Evolutionary conservation across 768 basidiomycete genomes (phyloP).

Genomic region (Chalciporus chontae): DNA sequence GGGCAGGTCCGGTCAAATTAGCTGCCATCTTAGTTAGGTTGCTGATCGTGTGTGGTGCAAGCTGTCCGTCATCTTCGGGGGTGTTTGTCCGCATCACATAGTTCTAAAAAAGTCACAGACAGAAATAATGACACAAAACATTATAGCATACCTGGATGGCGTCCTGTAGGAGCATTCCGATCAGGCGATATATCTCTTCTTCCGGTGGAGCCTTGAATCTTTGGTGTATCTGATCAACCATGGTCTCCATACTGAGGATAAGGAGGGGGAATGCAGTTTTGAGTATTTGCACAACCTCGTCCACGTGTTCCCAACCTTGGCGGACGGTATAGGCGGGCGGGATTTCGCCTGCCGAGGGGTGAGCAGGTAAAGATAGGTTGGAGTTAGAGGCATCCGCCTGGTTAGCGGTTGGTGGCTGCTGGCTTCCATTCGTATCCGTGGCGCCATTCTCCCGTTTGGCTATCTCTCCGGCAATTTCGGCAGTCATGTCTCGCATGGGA

Average conservation of each 20-base stretch:
- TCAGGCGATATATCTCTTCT: conserved; percentile 91
- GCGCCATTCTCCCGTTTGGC: conserved; percentile 19
- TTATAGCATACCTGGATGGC: conserved; percentile 64
- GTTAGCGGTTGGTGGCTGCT: conserved; percentile 13
- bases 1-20: conserved; percentile 54
- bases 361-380: conserved; percentile 12
- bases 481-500: conserved; percentile 26
- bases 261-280: conserved; percentile 96
- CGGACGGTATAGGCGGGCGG: conserved; percentile 39
- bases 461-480: conserved; percentile 27
- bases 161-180: conserved; percentile 84
- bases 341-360: conserved; percentile 15
- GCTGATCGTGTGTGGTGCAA: conserved; percentile 50
- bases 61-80: conserved; percentile 64
- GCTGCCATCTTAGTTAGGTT: conserved; percentile 58
- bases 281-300: conserved; percentile 88
- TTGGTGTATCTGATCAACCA: conserved; percentile 90
- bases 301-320: conserved; percentile 86
- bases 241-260: conserved; percentile 92
- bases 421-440: conserved; percentile 24
- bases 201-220: conserved; percentile 88
- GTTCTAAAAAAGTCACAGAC: conserved; percentile 40
- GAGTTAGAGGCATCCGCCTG: conserved; percentile 19
- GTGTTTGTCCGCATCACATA: conserved; percentile 65
- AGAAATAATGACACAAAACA: neutral